phyloP scores from a whole-genome alignment of 2,329 filamentous ascomycete species.

The Fusarium torreyae region DNA sequence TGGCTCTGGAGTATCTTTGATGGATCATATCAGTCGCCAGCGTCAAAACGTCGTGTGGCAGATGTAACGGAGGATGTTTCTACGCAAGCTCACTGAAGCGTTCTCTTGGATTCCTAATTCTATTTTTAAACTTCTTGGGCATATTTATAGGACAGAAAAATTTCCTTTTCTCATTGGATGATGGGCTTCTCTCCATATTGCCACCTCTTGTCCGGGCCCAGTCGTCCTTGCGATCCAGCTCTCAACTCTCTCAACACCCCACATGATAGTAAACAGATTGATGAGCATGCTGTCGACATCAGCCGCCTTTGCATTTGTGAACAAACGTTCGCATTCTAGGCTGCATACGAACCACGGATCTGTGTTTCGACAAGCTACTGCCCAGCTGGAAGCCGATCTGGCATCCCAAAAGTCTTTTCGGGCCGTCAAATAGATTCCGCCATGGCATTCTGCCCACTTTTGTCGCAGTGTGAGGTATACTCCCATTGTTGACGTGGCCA shows the following conservation, averaged over 20 bases:
- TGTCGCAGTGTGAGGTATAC: slow-evolving; percentile 9
- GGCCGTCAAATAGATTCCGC: slow-evolving; percentile 5
- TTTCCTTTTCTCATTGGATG: neutral
- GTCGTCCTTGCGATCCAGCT: slow-evolving; percentile 21
- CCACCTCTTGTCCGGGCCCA: neutral
- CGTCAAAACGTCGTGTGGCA: neutral
- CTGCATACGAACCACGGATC: slow-evolving; percentile 19
- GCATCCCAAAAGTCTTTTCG: slow-evolving; percentile 9
- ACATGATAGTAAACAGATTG: slow-evolving; percentile 26
- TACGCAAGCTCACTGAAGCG: fast-evolving
- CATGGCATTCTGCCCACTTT: slow-evolving; percentile 25
- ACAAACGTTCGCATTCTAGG: slow-evolving; percentile 16
- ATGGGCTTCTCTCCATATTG: slow-evolving; percentile 2
- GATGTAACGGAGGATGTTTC: slow-evolving; percentile 3
- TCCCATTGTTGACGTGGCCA: slow-evolving; percentile 18
- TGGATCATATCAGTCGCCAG: slow-evolving; percentile 24
- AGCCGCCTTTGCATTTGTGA: slow-evolving; percentile 7
- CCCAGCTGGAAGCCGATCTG: neutral
- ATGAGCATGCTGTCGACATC: slow-evolving; percentile 6
- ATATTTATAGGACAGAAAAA: neutral
- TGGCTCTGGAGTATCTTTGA: slow-evolving; percentile 40
- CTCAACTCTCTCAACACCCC: slow-evolving; percentile 25
- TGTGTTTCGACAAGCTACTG: neutral
- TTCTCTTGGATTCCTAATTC: neutral
- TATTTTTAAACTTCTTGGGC: too few species aligned